phyloP scores from a whole-genome alignment of 257 asterid genomes.

The Sherardia arvensis region DNA sequence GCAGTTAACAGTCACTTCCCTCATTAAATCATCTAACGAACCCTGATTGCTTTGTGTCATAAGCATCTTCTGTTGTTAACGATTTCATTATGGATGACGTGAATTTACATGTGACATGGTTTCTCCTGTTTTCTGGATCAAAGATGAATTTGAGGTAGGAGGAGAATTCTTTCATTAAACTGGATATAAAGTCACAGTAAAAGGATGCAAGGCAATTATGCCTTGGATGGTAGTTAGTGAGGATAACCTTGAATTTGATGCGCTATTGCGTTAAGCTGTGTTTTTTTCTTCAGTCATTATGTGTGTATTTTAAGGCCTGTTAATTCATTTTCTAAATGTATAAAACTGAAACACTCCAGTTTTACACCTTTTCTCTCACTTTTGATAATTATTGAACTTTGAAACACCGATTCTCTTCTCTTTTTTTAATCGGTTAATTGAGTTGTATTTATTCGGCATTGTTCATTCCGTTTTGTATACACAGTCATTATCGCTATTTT shows the following conservation, averaged over 20 bases:
- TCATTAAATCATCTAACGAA: no score
- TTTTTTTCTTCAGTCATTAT: background rate
- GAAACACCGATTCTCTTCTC: background rate
- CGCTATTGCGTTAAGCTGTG: conserved; percentile 27
- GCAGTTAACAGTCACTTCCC: no score
- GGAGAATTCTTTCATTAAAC: conserved; percentile 64
- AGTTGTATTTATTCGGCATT: no score
- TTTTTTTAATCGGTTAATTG: background rate
- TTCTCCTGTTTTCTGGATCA: conserved; percentile 36
- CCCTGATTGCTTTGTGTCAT: no score
- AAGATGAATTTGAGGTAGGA: conserved; percentile 57
- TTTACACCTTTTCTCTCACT: background rate
- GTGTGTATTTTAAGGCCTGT: background rate
- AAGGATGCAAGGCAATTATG: conserved; percentile 81
- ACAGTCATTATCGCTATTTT: background rate
- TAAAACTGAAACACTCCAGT: background rate
- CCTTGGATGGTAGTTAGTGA: conserved; percentile 82
- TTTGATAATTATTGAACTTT: background rate
- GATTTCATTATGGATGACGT: background rate
- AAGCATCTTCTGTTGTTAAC: background rate
- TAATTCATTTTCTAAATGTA: background rate
- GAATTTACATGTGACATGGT: conserved; percentile 4
- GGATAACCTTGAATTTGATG: conserved; percentile 58
- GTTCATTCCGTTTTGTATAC: background rate
- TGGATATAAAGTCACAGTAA: conserved; percentile 53